Conservation (phyloP, 169 alveolate genomes). For the Cryptosporidium bovis region DNA sequence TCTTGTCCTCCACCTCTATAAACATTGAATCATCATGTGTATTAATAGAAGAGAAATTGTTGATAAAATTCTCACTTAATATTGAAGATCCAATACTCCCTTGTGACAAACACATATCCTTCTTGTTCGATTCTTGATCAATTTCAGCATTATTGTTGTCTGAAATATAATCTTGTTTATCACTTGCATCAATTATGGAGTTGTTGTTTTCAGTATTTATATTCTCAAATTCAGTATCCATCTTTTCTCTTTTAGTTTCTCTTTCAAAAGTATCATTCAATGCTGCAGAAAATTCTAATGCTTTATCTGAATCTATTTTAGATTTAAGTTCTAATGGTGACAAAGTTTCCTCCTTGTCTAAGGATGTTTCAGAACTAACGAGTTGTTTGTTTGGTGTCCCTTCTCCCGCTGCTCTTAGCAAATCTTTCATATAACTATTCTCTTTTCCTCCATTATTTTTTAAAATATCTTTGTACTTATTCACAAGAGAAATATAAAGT, state of each 20-base stretch:
- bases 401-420: neutral
- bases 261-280: neutral
- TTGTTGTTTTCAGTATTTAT: neutral
- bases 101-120: neutral
- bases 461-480: constrained; percentile 24
- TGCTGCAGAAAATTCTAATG: neutral
- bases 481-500: constrained; percentile 5
- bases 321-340: neutral
- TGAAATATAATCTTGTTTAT: neutral
- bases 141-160: neutral
- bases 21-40: constrained; percentile 31
- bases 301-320: neutral
- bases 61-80: neutral
- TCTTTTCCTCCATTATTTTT: constrained; percentile 41
- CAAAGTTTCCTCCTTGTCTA: too few species aligned
- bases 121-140: neutral
- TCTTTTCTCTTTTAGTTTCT: neutral
- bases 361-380: neutral
- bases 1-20: constrained; percentile 49
- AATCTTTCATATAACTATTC: constrained; percentile 3
- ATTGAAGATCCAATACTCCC: constrained; percentile 32
- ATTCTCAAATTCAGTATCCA: neutral
- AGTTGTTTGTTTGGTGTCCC: neutral
- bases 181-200: neutral
- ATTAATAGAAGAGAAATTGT: neutral